Conservation (phyloP, 352 stramenopile genomes). For the Thraustochytrium sp. region DNA sequence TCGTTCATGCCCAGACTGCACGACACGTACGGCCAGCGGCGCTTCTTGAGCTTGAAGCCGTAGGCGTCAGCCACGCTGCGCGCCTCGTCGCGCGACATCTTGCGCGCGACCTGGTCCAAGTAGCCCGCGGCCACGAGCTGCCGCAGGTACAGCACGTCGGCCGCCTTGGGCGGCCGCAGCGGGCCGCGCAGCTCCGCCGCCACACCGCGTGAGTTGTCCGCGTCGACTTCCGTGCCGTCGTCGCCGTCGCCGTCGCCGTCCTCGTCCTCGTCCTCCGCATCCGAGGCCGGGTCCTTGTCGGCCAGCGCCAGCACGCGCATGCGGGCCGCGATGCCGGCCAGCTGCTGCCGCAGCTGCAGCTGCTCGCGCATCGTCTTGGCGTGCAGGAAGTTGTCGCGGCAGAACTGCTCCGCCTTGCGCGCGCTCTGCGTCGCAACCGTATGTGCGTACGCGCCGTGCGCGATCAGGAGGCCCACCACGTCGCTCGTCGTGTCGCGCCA, state of each 20-base stretch:
- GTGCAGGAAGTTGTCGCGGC: slow-evolving; percentile 46
- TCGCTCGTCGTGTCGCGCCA: slow-evolving; percentile 48
- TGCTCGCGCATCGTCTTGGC: slow-evolving; percentile 49
- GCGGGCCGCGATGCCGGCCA: slow-evolving; percentile 34
- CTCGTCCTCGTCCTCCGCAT: slow-evolving; percentile 10
- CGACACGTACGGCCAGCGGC: slow-evolving; percentile 49
- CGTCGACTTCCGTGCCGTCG: not conserved
- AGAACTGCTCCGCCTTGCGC: slow-evolving; percentile 41
- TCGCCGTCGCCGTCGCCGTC: slow-evolving; percentile 13
- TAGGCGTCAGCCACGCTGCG: not conserved
- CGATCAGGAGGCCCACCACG: slow-evolving; percentile 44
- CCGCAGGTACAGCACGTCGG: slow-evolving; percentile 14
- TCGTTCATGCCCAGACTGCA: slow-evolving; percentile 21
- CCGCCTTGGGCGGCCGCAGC: slow-evolving; percentile 6
- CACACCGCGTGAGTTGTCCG: not conserved
- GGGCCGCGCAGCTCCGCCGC: slow-evolving; percentile 10
- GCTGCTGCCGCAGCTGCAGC: slow-evolving; percentile 49
- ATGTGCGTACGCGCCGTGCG: slow-evolving; percentile 48
- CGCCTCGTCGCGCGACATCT: slow-evolving; percentile 46
- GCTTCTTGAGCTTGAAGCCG: slow-evolving; percentile 22
- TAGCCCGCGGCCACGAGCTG: slow-evolving; percentile 47
- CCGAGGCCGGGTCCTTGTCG: not conserved
- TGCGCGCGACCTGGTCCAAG: slow-evolving; percentile 49
- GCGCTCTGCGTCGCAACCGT: not conserved
- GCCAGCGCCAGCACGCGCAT: not conserved